Conservation (phyloP, 768 basidiomycete genomes). For the Tylopilus vinaceipallidus region DNA sequence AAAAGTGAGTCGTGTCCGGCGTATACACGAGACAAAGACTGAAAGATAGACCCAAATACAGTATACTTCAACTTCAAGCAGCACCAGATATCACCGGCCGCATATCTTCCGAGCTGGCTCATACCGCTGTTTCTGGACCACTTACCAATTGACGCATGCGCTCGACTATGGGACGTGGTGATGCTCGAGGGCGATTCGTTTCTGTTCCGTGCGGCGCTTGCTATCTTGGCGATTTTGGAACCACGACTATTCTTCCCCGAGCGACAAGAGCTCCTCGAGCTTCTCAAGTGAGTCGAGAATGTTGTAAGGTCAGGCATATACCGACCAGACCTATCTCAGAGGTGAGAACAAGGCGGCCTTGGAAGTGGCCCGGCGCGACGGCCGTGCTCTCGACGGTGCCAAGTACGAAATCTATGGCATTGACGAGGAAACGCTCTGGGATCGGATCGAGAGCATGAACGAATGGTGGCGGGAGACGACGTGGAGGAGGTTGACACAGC, state of each 20-base stretch:
- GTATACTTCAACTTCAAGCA: conserved; percentile 96
- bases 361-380: conserved; percentile 78
- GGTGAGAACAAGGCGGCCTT: conserved; percentile 82
- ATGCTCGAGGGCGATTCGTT: conserved; percentile 90
- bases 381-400: conserved; percentile 57
- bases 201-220: conserved; percentile 81
- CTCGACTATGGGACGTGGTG: conserved; percentile 85
- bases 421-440: conserved; percentile 85
- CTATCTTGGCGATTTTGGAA: conserved; percentile 78
- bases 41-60: conserved; percentile 27
- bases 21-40: background rate
- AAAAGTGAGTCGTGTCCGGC: conserved; percentile 56
- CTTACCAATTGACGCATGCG: conserved; percentile 88
- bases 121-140: conserved; percentile 79
- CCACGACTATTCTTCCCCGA: conserved; percentile 89
- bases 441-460: conserved; percentile 74
- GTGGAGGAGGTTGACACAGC: conserved; percentile 76
- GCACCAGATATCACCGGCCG: conserved; percentile 81
- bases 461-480: conserved; percentile 95
- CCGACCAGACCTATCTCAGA: conserved; percentile 36
- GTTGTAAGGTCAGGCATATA: conserved; percentile 4
- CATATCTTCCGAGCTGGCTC: conserved; percentile 85
- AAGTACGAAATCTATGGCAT: conserved; percentile 87
- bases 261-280: conserved; percentile 68
- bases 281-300: conserved; percentile 55